Base-by-base conservation (phyloP, 768 basidiomycete species). In the Boletus huronensis region DNA sequence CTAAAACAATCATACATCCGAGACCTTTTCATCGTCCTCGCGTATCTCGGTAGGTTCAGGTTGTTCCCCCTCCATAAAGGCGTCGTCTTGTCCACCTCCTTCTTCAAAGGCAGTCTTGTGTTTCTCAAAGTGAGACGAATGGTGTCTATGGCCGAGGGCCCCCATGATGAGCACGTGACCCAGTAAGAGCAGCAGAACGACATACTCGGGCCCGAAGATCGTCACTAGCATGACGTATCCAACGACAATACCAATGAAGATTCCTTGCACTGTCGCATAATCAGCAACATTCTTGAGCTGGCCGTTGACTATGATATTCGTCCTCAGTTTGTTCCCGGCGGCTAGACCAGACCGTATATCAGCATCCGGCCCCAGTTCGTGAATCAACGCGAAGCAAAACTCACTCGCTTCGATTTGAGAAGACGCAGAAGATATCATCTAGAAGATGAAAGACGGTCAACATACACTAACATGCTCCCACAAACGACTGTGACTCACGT, bases 231-330 rank as follows among this genome's bases (percentile, higher is more conserved):
- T 64, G 32, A 90, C 82, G 59, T 87, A 95, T 0, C 83, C 87
- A 0, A 88, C 80, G 16, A 97, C 86, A 21, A 80, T 75, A 17
- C 93, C 93, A 43, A 97, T 85, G 38, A 97, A 76, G 65, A 97
- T 93, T n/a, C 88, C 90, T 74, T 91, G 88, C 9, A 90, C 90
- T 9, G 69, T 88, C 3, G 85, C 87, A 60, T 90, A 90, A 64
- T 90, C 80, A 3, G 83, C 71, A 0, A 84, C 84, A 17, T 62
- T 63, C 16, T 67, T 70, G 3, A 69, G 61, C 5, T 57, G 46
- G 1, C 82, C 83, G 14, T 72, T 54, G 40, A 60, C 53, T 9
- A 70, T 56, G 47, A 88, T 69, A 3, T 74, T 82, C 0, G 81
- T 88, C 53, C 69, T 70, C 26, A 87, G 64, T 35, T 82, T 64